These are phyloP conservation scores for Fusarium drepaniforme DNA, from an alignment of 2,329 filamentous ascomycete genomes.

Conservation along the genomic window DNA sequence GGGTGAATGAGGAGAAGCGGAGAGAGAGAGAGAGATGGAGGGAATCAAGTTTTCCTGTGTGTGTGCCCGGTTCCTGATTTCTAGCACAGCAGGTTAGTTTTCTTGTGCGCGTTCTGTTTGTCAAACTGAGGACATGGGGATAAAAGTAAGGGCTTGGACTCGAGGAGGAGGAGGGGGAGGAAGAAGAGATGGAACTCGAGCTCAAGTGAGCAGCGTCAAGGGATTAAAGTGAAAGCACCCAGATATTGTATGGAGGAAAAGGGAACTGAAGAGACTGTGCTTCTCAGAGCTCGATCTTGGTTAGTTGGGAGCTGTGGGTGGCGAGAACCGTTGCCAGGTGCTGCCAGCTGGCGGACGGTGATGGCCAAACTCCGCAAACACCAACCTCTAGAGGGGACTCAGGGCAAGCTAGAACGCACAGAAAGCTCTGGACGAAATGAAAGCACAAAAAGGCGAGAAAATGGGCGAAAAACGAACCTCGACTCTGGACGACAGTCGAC, in stretches of 20 bases:
- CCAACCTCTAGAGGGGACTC: neutral
- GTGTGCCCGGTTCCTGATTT: neutral
- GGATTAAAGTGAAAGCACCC: neutral
- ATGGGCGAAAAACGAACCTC: neutral
- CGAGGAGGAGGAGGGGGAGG: neutral
- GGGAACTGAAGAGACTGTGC: neutral
- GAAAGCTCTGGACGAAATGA: neutral
- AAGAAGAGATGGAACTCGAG: slow-evolving; percentile 3
- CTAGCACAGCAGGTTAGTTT: neutral
- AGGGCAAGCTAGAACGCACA: neutral
- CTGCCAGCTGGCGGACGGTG: neutral
- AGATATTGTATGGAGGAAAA: neutral
- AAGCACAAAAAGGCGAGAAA: neutral
- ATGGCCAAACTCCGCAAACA: neutral
- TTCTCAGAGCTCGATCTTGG: neutral
- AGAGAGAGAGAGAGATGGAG: slow-evolving; percentile 9
- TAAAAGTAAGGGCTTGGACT: neutral
- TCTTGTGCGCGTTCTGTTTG: slow-evolving; percentile 15
- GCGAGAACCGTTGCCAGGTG: neutral
- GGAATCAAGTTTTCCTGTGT: slow-evolving; percentile 1
- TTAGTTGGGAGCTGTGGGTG: neutral
- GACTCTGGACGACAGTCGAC: neutral
- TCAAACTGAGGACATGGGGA: slow-evolving; percentile 17
- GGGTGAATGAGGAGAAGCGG: slow-evolving; percentile 19
- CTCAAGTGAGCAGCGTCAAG: neutral